Evolutionary conservation across 148 eudicot species (phyloP).

Genomic region (Diospyros kaki): DNA sequence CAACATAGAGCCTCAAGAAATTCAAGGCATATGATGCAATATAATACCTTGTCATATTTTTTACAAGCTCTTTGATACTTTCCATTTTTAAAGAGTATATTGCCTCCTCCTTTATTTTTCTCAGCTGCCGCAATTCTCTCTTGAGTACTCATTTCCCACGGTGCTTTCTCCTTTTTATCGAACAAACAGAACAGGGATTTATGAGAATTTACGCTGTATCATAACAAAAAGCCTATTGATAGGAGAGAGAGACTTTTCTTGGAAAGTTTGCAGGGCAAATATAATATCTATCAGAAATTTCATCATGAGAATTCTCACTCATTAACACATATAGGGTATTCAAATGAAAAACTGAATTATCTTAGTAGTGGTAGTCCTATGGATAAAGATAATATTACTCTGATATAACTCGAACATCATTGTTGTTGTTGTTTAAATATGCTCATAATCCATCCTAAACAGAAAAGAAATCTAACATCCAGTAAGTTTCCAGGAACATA

Average conservation of each 20-base stretch:
- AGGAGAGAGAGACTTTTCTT: not conserved
- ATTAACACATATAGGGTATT: not conserved
- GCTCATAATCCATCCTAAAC: not conserved
- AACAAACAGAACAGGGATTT: not conserved
- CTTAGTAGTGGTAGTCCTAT: not conserved
- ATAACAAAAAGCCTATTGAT: not conserved
- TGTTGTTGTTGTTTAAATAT: not conserved
- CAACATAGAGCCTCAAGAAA: not conserved
- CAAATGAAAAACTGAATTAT: not conserved
- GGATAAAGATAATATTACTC: not conserved
- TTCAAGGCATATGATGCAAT: not conserved
- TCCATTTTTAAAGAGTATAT: conserved; percentile 46
- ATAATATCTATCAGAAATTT: not conserved
- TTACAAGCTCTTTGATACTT: conserved; percentile 60
- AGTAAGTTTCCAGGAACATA: not conserved
- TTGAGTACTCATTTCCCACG: conserved; percentile 50
- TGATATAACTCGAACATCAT: not conserved
- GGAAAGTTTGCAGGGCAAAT: not conserved
- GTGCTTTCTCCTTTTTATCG: conserved; percentile 51
- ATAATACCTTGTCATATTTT: conserved; percentile 61
- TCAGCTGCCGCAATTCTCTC: conserved; percentile 51
- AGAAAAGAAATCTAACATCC: not conserved
- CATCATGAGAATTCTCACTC: not conserved
- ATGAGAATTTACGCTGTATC: not conserved
- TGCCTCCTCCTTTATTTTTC: conserved; percentile 63